These are phyloP conservation scores for Sclerotinia trifoliorum DNA, from an alignment of 2,329 filamentous ascomycete genomes.

Conservation along the genomic window DNA sequence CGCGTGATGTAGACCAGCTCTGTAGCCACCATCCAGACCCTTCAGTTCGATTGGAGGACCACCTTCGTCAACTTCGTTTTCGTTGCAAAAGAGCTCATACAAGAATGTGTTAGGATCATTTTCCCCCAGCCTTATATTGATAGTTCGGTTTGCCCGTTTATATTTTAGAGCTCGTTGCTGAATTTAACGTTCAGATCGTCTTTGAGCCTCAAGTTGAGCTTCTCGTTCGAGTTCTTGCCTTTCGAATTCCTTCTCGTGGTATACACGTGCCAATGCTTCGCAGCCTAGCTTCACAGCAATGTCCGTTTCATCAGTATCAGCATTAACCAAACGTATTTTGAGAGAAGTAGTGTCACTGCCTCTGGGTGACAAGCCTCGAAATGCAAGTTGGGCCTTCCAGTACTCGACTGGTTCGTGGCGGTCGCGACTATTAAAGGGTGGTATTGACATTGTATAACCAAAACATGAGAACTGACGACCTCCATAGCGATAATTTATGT, in stretches of 20 bases:
- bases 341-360: background rate
- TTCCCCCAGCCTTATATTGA: no score
- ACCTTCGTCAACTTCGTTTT: background rate
- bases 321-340: background rate
- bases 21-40: background rate
- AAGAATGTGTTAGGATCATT: background rate
- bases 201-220: no score
- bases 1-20: background rate
- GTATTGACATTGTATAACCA: background rate
- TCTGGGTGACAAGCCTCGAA: background rate
- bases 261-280: background rate
- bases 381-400: background rate
- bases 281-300: background rate
- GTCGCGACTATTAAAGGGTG: background rate
- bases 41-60: background rate
- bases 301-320: background rate
- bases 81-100: background rate
- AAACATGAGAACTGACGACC: background rate
- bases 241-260: background rate
- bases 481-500: background rate
- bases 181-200: no score
- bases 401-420: background rate
- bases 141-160: no score
- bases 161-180: no score
- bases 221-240: background rate